Base-by-base conservation (phyloP, 148 eudicot genomes). In the Chenopodium formosanum region DNA sequence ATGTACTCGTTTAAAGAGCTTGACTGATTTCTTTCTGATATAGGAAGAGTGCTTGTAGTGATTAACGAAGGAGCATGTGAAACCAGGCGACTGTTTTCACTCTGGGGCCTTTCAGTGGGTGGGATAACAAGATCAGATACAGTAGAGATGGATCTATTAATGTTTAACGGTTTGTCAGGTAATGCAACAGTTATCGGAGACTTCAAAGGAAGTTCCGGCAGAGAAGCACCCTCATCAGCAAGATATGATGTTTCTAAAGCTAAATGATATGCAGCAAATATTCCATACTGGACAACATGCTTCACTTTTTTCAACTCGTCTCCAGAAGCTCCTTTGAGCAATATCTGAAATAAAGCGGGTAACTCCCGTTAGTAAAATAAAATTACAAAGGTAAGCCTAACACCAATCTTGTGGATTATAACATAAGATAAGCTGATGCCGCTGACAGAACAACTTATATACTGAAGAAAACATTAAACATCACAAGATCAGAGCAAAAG, bases 171-270 rank as follows among this genome's bases (percentile, higher is more conserved):
- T 84, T 92, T 94, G 82, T 90, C 94, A 62, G 97, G 93, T 77
- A 97, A 92, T 79, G 92, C 87, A 75, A 94, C 94, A 77, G 89
- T 88, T 47, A 95, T 86, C 22, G 93, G 97, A 78, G 95, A 85
- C 82, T 88, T 90, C 75, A 94, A 80, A 70, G 97, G 91, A 76
- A 89, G 86, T 83, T 89, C 94, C 29, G 99, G 98, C 69, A 96
- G 70, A 47, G 98, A 89, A 65, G 99, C 98, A 66, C 99, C 99
- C 86, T 97, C 99, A 85, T 97, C 99, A 19, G 95, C 99, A 78
- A 97, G 97, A 88, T 94, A 97, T 73, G 99, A 97, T 77, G 99
- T 97, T 86, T 97, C 99, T 80, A 97, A 83, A 83, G 97, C 99
- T 88, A 97, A 85, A 85, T 97, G 97, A 90, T 97, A 97, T 79